Evolutionary conservation across 1,284 basidiomycete genomes (phyloP), one percentile per base, ranked within the genome.

Genomic region (Afroboletus lepidellus): DNA sequence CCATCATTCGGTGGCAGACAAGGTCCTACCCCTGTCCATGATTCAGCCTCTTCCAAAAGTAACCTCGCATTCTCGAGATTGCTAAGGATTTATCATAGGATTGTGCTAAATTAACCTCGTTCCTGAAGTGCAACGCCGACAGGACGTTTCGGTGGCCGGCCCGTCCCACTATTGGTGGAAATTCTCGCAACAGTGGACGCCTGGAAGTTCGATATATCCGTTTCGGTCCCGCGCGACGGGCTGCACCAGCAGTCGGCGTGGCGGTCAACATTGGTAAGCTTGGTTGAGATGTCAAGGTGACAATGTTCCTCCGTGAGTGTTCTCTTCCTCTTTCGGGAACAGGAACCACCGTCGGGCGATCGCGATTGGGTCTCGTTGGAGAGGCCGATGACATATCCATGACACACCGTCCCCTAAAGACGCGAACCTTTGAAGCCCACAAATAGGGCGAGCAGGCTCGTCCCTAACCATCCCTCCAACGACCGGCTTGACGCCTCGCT

Each of bases 21-120:
- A 34, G n/a, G n/a, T n/a, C n/a, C n/a, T n/a, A 30, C 11, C 9
- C 30, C 30, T 12, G 13, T 34, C 33, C 15, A 34, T 33, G 32
- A 18, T 34, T 34, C 32, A 33, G 32, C 50, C n/a, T 16, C 12
- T 16, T 33, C 51, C 30, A 42, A 60, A 48, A 42, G 29, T 30
- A 47, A 43, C 29, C 15, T 23, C 27, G 37, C 41, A 25, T 60
- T 62, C 54, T 36, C 24, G 27, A 27, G 44, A 47, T 57, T 50
- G 42, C 42, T 33, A 43, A 34, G 33, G 16, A 18, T n/a, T 34
- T 34, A 34, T 34, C 16, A 18, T 34, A 12, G 5, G 13, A 20
- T 15, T 18, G 27, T 32, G 8, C 33, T 20, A 12, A 36, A 27
- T 41, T 25, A 36, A 32, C 27, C 30, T 32, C 29, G 18, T 43